Conservation (phyloP, 306 rosid genomes). For the Sechiopsis laciniata region DNA sequence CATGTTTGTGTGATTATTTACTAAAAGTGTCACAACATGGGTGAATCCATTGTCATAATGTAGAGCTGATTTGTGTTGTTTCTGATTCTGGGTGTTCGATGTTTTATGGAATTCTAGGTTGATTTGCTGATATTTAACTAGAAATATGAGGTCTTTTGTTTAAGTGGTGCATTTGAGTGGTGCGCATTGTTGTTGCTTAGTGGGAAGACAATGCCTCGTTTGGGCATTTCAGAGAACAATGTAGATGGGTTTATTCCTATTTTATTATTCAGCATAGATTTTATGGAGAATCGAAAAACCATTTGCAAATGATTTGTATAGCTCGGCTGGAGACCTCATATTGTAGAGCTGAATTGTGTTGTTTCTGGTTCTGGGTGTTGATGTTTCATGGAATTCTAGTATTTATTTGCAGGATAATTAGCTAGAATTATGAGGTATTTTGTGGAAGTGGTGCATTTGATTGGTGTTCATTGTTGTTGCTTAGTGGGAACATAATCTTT, state of each 20-base stretch:
- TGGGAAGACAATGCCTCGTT: not conserved
- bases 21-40: not conserved
- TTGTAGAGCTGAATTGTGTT: not conserved
- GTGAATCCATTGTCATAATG: not conserved
- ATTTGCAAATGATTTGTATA: conserved; percentile 5
- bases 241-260: conserved; percentile 12
- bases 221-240: not conserved
- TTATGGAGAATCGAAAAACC: conserved; percentile 18
- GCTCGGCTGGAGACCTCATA: conserved; percentile 1
- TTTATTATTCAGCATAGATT: conserved; percentile 18
- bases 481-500: not conserved
- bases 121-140: not conserved
- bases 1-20: not conserved
- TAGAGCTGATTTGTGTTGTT: not conserved
- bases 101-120: not conserved
- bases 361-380: conserved; percentile 8
- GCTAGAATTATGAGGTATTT: not conserved
- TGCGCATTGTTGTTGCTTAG: not conserved
- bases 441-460: not conserved
- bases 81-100: conserved; percentile 8
- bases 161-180: not conserved
- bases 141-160: not conserved
- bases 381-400: not conserved
- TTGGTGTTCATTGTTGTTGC: not conserved
- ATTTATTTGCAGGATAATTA: not conserved